These are phyloP conservation scores for Tricharina praecox DNA, from an alignment of 495 filamentous ascomycete genomes.

Conservation along the genomic window DNA sequence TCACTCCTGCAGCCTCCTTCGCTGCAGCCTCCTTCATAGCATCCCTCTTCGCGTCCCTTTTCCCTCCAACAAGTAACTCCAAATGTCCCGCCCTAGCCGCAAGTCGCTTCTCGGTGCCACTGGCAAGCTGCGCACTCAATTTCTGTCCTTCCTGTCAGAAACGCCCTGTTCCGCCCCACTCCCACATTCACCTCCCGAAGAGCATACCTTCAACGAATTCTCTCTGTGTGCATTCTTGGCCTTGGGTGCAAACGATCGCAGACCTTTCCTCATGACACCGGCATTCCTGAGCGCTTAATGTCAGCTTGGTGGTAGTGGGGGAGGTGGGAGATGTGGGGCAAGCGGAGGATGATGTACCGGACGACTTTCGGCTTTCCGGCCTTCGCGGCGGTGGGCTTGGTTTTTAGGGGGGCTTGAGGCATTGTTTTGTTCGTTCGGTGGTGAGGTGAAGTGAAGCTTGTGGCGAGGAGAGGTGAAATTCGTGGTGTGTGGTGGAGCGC, in stretches of 20 bases:
- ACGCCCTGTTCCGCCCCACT: too few species aligned
- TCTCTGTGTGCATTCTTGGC: constrained; percentile 39
- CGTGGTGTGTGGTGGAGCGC: too few species aligned
- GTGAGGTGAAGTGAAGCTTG: too few species aligned
- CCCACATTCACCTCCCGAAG: too few species aligned
- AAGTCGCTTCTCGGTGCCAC: constrained; percentile 48
- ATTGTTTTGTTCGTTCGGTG: not conserved
- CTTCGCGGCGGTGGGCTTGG: constrained; percentile 2
- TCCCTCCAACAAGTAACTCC: constrained; percentile 40
- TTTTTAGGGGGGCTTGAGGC: constrained; percentile 7
- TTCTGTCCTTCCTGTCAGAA: constrained; percentile 34
- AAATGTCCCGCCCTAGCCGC: constrained; percentile 57
- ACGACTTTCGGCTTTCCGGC: not conserved
- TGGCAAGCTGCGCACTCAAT: constrained; percentile 44
- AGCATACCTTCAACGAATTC: constrained; percentile 49
- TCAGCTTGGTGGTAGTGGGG: not conserved
- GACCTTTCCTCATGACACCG: constrained; percentile 37
- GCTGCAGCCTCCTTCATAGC: not conserved
- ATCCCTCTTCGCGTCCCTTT: constrained; percentile 20
- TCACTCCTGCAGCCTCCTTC: not conserved
- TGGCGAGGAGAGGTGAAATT: too few species aligned
- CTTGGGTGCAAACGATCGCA: constrained; percentile 50
- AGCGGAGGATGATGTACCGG: not conserved
- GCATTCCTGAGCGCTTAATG: constrained; percentile 10
- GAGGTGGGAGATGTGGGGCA: not conserved